phyloP scores from a whole-genome alignment of 1,139 yeast species.

The Taphrina populina region DNA sequence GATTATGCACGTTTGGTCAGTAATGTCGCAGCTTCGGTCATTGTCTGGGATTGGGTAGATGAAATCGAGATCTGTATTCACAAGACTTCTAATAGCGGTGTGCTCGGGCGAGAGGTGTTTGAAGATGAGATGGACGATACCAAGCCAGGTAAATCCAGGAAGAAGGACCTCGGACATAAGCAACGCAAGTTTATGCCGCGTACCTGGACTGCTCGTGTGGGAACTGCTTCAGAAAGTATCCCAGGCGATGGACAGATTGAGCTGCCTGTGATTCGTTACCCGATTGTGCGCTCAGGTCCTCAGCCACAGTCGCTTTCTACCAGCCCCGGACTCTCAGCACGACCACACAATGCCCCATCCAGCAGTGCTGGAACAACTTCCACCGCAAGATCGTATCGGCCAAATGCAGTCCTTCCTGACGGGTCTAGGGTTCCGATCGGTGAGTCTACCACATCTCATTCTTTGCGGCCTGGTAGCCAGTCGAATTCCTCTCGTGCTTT shows the following conservation, averaged over 20 bases:
- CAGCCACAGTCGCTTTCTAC: too few species aligned
- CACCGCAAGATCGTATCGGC: too few species aligned
- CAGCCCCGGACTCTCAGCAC: too few species aligned
- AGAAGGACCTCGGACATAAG: not conserved
- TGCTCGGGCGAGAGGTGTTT: slow-evolving; percentile 73
- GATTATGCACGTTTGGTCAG: slow-evolving; percentile 70
- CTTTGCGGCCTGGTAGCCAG: too few species aligned
- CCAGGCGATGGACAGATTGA: too few species aligned
- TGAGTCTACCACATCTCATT: too few species aligned
- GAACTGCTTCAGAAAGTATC: not conserved
- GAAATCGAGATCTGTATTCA: slow-evolving; percentile 61
- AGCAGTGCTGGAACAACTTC: too few species aligned
- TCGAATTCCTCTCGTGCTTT: too few species aligned
- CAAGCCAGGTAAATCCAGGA: not conserved
- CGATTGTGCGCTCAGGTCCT: too few species aligned
- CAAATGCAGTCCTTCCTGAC: too few species aligned
- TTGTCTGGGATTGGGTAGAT: slow-evolving; percentile 89
- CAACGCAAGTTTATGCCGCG: not conserved
- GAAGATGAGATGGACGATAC: slow-evolving; percentile 56
- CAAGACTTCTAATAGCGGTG: slow-evolving; percentile 71
- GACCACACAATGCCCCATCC: too few species aligned
- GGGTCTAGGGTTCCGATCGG: too few species aligned
- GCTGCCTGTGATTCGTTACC: slow-evolving; percentile 8
- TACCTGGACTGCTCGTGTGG: not conserved
- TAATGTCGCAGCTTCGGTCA: slow-evolving; percentile 49